Base-by-base conservation (phyloP, 306 rosid species). In the Fagus crenata region DNA sequence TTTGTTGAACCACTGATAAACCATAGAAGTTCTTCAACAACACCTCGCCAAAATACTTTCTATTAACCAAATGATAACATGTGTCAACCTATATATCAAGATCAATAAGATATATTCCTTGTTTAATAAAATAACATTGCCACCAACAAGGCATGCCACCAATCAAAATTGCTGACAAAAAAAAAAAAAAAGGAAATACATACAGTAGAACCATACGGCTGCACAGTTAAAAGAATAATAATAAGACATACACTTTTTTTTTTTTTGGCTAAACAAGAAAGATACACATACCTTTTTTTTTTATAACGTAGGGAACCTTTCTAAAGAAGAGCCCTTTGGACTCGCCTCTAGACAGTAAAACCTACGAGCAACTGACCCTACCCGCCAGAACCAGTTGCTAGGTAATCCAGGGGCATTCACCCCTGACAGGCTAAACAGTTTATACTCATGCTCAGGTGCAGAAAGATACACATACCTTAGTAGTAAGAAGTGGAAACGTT, bases 41-140 rank as follows among this genome's bases (percentile, higher is more conserved):
- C 96, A 74, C 96, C 99, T 79, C 97, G 92, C 99, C 99, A 95
- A 85, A 95, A 95, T 73, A 95, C 93, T 92, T 87, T 95, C 99
- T 95, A 81, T 49, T 67, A 78, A 87, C 69, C 87, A 87, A 83
- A 85, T 9, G 51, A 82, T 55, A 83, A 79, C 40, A 53, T 63
- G 69, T 41, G 87, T 90, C 77, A 89, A 76, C 77, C 67, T 53
- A 77, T 33, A 74, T 49, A 53, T 67, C 70, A 65, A 59, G 56
- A 42, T 46, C 7, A 49, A 76, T 55, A 75, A 75, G 42, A 58
- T 31, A 76, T 49, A 77, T 54, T 74, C 67, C 43, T 76, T 72
- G 61, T 72, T 55, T 68, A 55, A 32, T 33, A 69, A 69, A 55
- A 64, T 37, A 78, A 80, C 75, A 28, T 51, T 0, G 18, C 17